These are phyloP conservation scores for Xylona heveae DNA, from an alignment of 495 filamentous ascomycete species.

Conservation along the genomic window DNA sequence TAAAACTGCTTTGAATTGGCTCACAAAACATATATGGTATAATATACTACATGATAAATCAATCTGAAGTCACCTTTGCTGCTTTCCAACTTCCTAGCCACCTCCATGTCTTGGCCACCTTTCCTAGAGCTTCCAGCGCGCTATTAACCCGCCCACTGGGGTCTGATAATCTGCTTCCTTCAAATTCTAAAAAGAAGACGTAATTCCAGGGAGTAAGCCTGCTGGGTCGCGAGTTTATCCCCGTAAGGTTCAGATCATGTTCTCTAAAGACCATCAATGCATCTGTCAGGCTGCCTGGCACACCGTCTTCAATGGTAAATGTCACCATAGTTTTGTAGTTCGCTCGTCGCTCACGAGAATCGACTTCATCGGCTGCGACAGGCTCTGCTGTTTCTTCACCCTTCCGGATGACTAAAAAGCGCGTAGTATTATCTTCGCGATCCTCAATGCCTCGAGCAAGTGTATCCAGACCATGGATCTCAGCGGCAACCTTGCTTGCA, in stretches of 20 bases:
- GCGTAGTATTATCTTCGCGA: slow-evolving; percentile 58
- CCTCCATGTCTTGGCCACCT: no score
- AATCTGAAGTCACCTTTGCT: no score
- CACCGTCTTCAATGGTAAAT: slow-evolving; percentile 61
- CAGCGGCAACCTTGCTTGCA: slow-evolving; percentile 48
- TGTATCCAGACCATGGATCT: slow-evolving; percentile 39
- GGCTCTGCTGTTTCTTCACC: slow-evolving; percentile 17
- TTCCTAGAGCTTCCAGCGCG: no score
- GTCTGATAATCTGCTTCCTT: slow-evolving; percentile 35
- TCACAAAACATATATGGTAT: no score
- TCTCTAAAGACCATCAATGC: slow-evolving; percentile 57
- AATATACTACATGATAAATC: no score
- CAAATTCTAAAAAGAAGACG: slow-evolving; percentile 85
- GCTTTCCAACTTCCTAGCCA: no score
- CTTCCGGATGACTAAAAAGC: slow-evolving; percentile 61
- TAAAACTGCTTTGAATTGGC: no score
- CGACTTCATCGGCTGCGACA: slow-evolving; percentile 9
- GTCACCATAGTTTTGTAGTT: slow-evolving; percentile 48
- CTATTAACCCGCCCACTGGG: no score
- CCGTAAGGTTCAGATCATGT: slow-evolving; percentile 61
- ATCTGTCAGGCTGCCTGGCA: slow-evolving; percentile 62
- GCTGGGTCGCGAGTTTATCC: slow-evolving; percentile 73
- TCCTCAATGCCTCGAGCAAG: slow-evolving; percentile 68
- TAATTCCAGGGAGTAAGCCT: slow-evolving; percentile 65
- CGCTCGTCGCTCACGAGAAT: slow-evolving; percentile 9